A percentile compares a stretch with the other conserved stretches of the same genome.
These are phyloP conservation scores for Pythium aphanidermatum DNA, from an alignment of 352 stramenopile species.

Conservation along the genomic window DNA sequence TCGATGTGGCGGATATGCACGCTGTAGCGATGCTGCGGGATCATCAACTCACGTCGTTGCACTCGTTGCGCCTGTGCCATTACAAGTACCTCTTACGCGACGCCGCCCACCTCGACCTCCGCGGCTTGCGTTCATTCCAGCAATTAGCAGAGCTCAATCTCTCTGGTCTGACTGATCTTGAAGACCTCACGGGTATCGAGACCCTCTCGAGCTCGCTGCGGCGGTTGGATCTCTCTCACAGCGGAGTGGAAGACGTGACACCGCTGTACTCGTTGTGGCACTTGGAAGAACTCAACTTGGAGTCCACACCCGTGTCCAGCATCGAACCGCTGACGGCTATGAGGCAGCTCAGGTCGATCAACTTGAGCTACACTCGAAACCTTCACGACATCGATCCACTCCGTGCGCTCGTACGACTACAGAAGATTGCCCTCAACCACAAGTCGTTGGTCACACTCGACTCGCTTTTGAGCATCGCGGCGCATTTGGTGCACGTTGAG, in stretches of 20 bases:
- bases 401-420: conserved; percentile 5
- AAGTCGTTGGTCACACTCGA: conserved; percentile 17
- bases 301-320: conserved; percentile 6
- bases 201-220: conserved; percentile 4
- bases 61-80: conserved; percentile 7
- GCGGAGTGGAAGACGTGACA: conserved; percentile 9
- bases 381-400: conserved; percentile 14
- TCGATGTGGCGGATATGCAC: conserved; percentile 10
- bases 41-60: not conserved
- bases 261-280: conserved; percentile 7
- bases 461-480: conserved; percentile 8
- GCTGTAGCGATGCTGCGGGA: conserved; percentile 2
- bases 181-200: conserved; percentile 14
- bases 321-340: conserved; percentile 10
- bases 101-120: conserved; percentile 9
- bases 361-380: conserved; percentile 17
- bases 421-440: conserved; percentile 16
- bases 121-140: conserved; percentile 7
- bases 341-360: conserved; percentile 6
- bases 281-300: conserved; percentile 8
- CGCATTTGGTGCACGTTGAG: conserved; percentile 14
- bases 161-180: conserved; percentile 4
- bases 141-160: conserved; percentile 9
- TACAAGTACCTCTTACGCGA: conserved; percentile 8
- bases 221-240: conserved; percentile 9